Conservation (phyloP, 257 asterid species). For the Salvia rosmarinus region DNA sequence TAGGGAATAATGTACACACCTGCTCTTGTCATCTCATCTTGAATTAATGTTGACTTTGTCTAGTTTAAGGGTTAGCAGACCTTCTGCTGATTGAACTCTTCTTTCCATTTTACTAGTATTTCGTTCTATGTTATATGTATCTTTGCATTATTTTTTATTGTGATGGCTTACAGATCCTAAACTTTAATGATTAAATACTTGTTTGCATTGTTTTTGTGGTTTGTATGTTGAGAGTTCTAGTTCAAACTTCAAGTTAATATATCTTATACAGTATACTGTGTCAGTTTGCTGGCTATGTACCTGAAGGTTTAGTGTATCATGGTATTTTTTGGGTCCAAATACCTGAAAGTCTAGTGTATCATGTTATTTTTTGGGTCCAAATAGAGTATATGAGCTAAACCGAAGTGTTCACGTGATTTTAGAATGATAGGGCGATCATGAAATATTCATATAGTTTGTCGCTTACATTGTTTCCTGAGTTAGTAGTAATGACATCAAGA, state of each 20-base stretch:
- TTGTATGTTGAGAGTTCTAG: conserved; percentile 15
- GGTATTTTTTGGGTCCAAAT: neutral
- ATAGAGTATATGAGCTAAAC: conserved; percentile 3
- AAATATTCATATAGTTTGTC: conserved; percentile 10
- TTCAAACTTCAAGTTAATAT: neutral
- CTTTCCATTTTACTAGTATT: neutral
- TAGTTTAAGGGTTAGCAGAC: conserved; percentile 15
- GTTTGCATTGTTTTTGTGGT: conserved; percentile 9
- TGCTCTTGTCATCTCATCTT: conserved; percentile 19
- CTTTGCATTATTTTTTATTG: neutral
- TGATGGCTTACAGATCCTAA: conserved; percentile 12
- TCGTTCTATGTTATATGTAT: conserved; percentile 1
- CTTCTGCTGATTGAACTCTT: neutral
- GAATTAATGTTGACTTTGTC: conserved; percentile 1
- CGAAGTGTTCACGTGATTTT: conserved; percentile 13
- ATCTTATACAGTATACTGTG: neutral
- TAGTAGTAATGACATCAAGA: neutral
- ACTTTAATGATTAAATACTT: neutral
- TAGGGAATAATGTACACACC: too few relatives aligned
- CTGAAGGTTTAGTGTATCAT: neutral
- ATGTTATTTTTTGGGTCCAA: too few relatives aligned
- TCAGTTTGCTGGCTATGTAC: conserved; percentile 12
- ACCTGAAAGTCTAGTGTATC: too few relatives aligned
- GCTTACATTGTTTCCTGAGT: conserved; percentile 8
- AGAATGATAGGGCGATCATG: conserved; percentile 8